These are phyloP conservation scores for Auricularia cornea DNA, from an alignment of 768 basidiomycete species.

Conservation along the genomic window DNA sequence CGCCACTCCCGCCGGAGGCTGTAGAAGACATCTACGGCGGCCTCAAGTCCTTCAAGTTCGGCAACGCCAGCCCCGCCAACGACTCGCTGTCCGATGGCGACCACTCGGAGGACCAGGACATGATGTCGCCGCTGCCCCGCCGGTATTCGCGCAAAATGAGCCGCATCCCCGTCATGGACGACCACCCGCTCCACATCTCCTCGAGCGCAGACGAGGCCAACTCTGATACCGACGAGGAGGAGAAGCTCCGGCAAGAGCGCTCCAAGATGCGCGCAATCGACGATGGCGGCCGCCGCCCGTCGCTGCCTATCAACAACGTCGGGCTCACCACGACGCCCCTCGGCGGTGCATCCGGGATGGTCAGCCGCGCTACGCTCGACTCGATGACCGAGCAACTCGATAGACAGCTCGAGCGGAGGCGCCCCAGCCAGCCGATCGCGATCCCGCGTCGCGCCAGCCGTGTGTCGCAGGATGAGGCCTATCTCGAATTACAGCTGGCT, in stretches of 20 bases:
- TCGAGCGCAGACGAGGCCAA: constrained; percentile 19
- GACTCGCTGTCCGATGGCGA: neutral
- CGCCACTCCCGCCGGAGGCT: neutral
- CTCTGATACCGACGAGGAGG: constrained; percentile 28
- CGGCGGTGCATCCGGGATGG: constrained; percentile 2
- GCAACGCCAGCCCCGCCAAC: neutral
- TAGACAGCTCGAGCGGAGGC: neutral
- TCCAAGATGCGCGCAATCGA: constrained; percentile 38
- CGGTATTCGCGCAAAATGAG: neutral
- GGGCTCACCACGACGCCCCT: constrained; percentile 3
- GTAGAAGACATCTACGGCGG: neutral
- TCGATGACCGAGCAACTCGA: neutral
- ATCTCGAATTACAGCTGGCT: neutral
- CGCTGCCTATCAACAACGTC: constrained; percentile 28
- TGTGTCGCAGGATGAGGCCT: neutral
- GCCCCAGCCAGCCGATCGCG: neutral
- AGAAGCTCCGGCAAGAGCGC: constrained; percentile 21
- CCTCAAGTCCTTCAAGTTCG: neutral
- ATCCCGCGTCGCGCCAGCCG: neutral
- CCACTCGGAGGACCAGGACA: neutral
- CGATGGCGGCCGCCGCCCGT: constrained; percentile 33
- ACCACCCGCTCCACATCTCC: neutral
- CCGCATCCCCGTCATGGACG: neutral
- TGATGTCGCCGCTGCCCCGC: neutral
- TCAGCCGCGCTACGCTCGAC: neutral